These are phyloP conservation scores for Liquidambar formosana DNA, from an alignment of 164 flowering plant species.

Conservation along the genomic window DNA sequence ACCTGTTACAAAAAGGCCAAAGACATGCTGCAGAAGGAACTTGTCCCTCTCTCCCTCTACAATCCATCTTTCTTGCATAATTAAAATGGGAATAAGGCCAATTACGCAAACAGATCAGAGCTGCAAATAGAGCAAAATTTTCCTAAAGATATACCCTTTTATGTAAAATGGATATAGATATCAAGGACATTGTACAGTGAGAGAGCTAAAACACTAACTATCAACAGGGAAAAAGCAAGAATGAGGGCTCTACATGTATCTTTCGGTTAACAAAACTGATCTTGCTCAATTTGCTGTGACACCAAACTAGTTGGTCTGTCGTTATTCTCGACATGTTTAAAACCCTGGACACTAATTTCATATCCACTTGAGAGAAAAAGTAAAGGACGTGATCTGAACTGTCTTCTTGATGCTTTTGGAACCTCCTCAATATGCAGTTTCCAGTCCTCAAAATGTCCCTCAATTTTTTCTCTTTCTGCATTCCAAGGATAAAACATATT, in stretches of 20 bases:
- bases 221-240: slow-evolving; percentile 85
- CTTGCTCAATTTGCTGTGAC: slow-evolving; percentile 55
- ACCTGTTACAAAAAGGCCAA: too few species aligned
- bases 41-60: too few species aligned
- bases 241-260: slow-evolving; percentile 64
- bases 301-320: slow-evolving; percentile 79
- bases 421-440: slow-evolving; percentile 70
- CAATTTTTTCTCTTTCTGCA: slow-evolving; percentile 85
- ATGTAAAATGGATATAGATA: too few species aligned
- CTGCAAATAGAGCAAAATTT: too few species aligned
- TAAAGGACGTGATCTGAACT: slow-evolving; percentile 31
- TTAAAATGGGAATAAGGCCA: too few species aligned
- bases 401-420: slow-evolving; percentile 48
- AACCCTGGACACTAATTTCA: slow-evolving; percentile 72
- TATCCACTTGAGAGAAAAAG: slow-evolving; percentile 71
- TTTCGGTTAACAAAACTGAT: slow-evolving; percentile 52
- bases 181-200: too few species aligned
- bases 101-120: too few species aligned
- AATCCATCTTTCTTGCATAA: too few species aligned
- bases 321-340: slow-evolving; percentile 68
- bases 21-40: too few species aligned
- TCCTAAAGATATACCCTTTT: too few species aligned
- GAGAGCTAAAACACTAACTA: neutral
- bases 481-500: neutral
- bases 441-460: slow-evolving; percentile 63